Evolutionary conservation across 2,329 filamentous ascomycete genomes (phyloP).

Genomic region (Teratosphaeriaceae sp.): DNA sequence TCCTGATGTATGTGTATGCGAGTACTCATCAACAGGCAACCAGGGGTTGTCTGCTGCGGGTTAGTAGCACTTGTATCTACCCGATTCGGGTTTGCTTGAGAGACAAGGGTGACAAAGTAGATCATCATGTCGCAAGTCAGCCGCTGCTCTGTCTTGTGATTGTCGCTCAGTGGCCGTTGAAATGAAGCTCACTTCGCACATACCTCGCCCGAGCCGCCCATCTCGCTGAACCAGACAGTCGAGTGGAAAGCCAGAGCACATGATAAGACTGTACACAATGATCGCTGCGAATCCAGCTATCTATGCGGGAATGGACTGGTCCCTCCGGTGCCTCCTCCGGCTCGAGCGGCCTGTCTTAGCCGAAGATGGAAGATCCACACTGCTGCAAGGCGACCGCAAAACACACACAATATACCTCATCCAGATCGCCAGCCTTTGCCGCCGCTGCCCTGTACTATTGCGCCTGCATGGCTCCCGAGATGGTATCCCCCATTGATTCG

Average conservation of each 20-base stretch:
- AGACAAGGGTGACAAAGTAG: no score
- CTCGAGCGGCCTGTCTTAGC: background rate
- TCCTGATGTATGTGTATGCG: background rate
- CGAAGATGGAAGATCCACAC: background rate
- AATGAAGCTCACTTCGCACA: background rate
- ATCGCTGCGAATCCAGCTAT: background rate
- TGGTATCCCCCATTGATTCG: no score
- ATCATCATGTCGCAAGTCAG: no score
- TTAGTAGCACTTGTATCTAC: background rate
- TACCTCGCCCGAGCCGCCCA: background rate
- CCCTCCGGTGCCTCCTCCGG: background rate
- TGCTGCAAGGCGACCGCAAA: background rate
- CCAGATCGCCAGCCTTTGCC: no score
- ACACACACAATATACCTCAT: no score
- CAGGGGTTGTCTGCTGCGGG: no score
- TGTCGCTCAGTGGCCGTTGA: no score
- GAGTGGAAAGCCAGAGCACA: background rate
- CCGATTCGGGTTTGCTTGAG: no score
- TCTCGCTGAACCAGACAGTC: background rate
- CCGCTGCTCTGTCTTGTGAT: no score
- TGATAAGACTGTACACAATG: background rate
- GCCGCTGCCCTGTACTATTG: no score
- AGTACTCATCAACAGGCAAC: no score
- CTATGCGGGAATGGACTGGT: background rate
- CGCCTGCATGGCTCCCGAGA: no score